Base-by-base conservation (phyloP, 2,329 filamentous ascomycete genomes). In the Verticillium nonalfalfae region DNA sequence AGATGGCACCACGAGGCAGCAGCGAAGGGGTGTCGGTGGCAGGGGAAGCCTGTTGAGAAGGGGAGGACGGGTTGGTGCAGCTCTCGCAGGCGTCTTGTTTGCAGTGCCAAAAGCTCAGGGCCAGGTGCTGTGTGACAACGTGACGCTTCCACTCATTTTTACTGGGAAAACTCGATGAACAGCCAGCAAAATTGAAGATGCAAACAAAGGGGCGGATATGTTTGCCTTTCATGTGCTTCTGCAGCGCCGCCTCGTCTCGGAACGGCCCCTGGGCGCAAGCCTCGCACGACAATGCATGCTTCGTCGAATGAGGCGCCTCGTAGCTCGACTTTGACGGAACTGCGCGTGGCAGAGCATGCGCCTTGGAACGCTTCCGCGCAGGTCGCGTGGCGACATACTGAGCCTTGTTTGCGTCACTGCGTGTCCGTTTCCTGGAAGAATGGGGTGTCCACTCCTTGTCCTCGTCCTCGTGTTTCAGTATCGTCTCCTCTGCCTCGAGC, bases 111-210 rank as follows among this genome's bases (percentile, higher is more conserved):
- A 87, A 90, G 55, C 83, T 78, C 3, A 91, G 79, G 60, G 88
- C 84, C 26, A 97, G 79, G 70, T 98, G 94, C 70, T 96, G 90
- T 0, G 89, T 90, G 36, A 81, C 78, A 68, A 94, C 86, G 71
- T 98, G 94, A 0, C 94, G 86, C 74, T 97, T 97, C 94, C 94
- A 97, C 73, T 97, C 93, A 71, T 97, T 97, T 77, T 96, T 97
- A 67, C 83, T 88, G 3, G 84, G 82, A 70, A 97, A 97, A 0
- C 82, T 86, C 2, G 86, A 85, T 1, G 64, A 66, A 75, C 94
- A 98, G 38, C 89, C 90, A 61, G 93, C 95, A 60, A 85, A 87
- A 35, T 84, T 79, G 72, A 97, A 93, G 61, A 91, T 86, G 73
- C 94, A 98, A 31, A 82, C 79, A 69, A 94, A 95, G 0, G 85